Evolutionary conservation across 345 rosid species (phyloP), one percentile per base, ranked within the genome.

Genomic region (Moricandia moricandioides): DNA sequence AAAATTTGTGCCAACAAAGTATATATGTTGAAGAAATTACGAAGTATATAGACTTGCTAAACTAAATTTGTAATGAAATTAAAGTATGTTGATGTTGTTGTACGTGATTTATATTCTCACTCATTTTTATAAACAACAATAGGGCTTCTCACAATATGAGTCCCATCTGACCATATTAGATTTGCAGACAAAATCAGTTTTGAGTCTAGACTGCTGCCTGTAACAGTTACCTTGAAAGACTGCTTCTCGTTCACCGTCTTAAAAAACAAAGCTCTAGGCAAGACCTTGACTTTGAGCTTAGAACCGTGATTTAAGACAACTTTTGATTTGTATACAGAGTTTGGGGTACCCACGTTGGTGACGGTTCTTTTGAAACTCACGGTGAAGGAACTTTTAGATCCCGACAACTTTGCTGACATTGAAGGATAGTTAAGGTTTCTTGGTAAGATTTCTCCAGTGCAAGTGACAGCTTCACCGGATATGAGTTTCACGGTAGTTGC

Each of bases 281-380:
- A 66, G 24, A 87, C 87, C 65, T 65, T 31, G 65, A 85, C 70
- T 0, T 69, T 57, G 8, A 82, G 58, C 17, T 43, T 69, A 6
- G 72, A 8, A 31, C 65, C 65, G 0, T 16, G 0, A 49, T 39
- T 55, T 13, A 29, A 29, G 0, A 66, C 64, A 14, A 84, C 55
- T 4, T 69, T 13, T 17, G 78, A 83, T 40, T 29, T 85, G 80
- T 89, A 89, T 52, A 37, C 82, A 10, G 88, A 83, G 67, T 73
- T 79, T 8, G 78, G 67, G 0, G 39, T 13, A 1, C 92, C 89
- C n/a, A 86, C 89, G 52, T 89, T 89, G 11, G 88, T 87, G 6
- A 87, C 85, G 13, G 86, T 85, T 73, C 91, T 73, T 29, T 45
- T 71, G 29, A 89, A 82, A 8, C 2, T 24, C 7, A 80, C 6